phyloP scores from a whole-genome alignment of 352 stramenopile species.

The Peronosclerospora sorghi region DNA sequence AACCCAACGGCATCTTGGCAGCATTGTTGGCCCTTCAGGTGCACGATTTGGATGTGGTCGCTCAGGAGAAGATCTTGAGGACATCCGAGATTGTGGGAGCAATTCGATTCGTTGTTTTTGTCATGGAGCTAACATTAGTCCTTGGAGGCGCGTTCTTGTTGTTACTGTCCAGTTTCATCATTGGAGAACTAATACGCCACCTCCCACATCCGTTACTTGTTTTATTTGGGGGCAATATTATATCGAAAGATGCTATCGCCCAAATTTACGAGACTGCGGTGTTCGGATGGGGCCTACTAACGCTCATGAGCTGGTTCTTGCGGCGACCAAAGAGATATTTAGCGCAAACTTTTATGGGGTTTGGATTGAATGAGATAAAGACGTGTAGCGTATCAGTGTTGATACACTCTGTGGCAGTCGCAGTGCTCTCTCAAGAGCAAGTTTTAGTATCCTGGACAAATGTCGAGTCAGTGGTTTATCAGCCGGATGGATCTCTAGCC shows the following conservation, averaged over 20 bases:
- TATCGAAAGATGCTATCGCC: neutral
- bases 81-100: conserved; percentile 7
- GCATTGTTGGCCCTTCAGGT: conserved; percentile 16
- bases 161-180: conserved; percentile 15
- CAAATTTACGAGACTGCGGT: conserved; percentile 6
- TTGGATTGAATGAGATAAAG: conserved; percentile 2
- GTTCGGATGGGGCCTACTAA: conserved; percentile 22
- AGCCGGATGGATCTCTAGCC: conserved; percentile 4
- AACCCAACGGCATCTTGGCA: conserved; percentile 23
- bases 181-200: conserved; percentile 6
- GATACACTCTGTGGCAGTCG: conserved; percentile 6
- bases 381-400: conserved; percentile 7
- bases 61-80: neutral
- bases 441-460: conserved; percentile 17
- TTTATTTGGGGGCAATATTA: neutral
- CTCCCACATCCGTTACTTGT: conserved; percentile 6
- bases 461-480: conserved; percentile 7
- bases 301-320: conserved; percentile 30
- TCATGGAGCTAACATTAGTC: conserved; percentile 29
- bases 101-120: conserved; percentile 22
- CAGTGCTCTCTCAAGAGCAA: conserved; percentile 3
- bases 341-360: conserved; percentile 7
- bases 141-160: conserved; percentile 25
- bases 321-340: conserved; percentile 6
- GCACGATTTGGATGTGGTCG: neutral